Evolutionary conservation across 345 rosid species (phyloP), one percentile per base, ranked within the genome.

Genomic region (Rhizophora apiculata): DNA sequence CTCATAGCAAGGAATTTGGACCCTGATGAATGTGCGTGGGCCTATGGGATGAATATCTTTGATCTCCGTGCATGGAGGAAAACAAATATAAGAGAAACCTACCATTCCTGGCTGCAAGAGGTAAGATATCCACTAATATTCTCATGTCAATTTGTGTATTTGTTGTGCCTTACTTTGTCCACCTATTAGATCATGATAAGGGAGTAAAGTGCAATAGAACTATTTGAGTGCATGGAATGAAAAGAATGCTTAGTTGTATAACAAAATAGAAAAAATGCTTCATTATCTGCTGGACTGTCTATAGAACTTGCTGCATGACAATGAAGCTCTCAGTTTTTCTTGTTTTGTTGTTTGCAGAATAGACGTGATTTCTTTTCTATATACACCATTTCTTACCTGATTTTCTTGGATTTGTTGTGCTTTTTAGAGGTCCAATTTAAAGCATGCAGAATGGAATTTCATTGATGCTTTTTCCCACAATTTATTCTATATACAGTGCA

Each of bases 1-100:
- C 95, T 86, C 77, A 64, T 96, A 8, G 80, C 86, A 31, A 84
- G 93, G 77, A 81, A 88, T 83, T 82, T 96, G 84, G 83, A 96
- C 68, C 95, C 97, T 2, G 79, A 89, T 62, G 99, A 92, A 84
- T 96, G 99, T 76, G 99, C 99, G 13, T 96, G 99, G 99, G 99
- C 99, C 63, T 96, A 96, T 82, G 99, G 99, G 66, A 96, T 96
- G 99, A 96, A 96, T 74, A 77, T 96, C 72, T 90, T 96, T 63
- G 99, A 96, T 83, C 95, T 96, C 34, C 77, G 76, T 62, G 85
- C 90, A 13, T 96, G 99, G 99, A 89, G 97, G 75, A 87, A 85
- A 68, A 90, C 97, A 57, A 81, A 82, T 62, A 90, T 95, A 69
- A 84, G 93, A 72, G 97, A 92, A 77, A 89, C 86, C n/a, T 92